phyloP scores from a whole-genome alignment of 2,329 filamentous ascomycete genomes.

The Cercospora sojina region DNA sequence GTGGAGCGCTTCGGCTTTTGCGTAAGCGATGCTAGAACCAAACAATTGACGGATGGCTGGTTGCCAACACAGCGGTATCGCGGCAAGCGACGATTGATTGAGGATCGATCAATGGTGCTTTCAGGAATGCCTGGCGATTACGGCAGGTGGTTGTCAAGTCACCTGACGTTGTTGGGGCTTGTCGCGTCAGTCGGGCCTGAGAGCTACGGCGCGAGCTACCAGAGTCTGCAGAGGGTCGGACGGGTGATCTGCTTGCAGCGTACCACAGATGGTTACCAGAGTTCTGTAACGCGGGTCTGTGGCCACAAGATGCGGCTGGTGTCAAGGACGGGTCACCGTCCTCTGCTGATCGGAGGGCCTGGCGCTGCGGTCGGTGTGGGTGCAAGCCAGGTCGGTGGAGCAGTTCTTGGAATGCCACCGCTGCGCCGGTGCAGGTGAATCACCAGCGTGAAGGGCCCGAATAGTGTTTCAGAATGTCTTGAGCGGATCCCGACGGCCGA shows the following conservation, averaged over 20 bases:
- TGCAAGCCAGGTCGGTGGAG: conserved; percentile 35
- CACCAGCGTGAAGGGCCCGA: conserved; percentile 26
- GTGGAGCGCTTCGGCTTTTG: conserved; percentile 24
- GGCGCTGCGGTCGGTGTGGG: conserved; percentile 29
- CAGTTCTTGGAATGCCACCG: conserved; percentile 32
- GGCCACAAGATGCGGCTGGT: conserved; percentile 28
- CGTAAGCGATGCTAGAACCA: conserved; percentile 24
- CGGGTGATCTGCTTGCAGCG: conserved; percentile 25
- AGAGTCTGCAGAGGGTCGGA: conserved; percentile 18
- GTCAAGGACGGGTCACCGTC: conserved; percentile 24
- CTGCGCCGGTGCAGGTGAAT: conserved; percentile 31
- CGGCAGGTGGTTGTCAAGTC: conserved; percentile 19
- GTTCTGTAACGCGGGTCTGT: conserved; percentile 29
- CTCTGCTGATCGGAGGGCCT: conserved; percentile 28
- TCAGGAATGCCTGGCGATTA: conserved; percentile 22
- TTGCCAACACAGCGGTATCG: conserved; percentile 26
- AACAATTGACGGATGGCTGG: conserved; percentile 24
- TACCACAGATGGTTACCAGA: conserved; percentile 29
- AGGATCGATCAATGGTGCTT: conserved; percentile 24
- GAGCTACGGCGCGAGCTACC: conserved; percentile 25
- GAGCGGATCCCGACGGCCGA: conserved; percentile 17
- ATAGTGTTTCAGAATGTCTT: conserved; percentile 27
- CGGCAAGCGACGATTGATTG: conserved; percentile 21
- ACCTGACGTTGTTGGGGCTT: conserved; percentile 25
- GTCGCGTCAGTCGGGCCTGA: conserved; percentile 23